Evolutionary conservation across 2,329 filamentous ascomycete genomes (phyloP), one percentile per base, ranked within the genome.

Genomic region (Aureobasidium pullulans): DNA sequence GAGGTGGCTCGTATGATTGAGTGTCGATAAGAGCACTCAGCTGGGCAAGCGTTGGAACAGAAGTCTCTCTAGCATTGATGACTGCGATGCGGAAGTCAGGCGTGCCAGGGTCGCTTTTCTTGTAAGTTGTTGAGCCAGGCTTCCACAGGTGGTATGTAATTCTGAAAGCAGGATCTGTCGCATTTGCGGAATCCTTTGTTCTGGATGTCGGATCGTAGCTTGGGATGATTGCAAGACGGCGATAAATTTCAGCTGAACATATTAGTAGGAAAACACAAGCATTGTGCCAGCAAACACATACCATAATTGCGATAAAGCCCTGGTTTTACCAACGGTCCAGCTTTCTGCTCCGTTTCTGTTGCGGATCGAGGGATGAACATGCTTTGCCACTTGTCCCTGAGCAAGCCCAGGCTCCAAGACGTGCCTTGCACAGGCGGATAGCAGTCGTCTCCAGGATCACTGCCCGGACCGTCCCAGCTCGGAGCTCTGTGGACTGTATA

Each of bases 81-180:
- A 97, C 88, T 15, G 88, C 88, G 62, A 97, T 81, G 61, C 87
- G 85, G 72, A 96, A 96, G 70, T 96, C 89, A 0, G 93, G 91
- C 0, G 81, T 70, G 0, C 87, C 87, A 1, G 89, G 91, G 5
- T 81, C 83, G n/a, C 85, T 84, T 73, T 96, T 96, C 65, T 86
- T 85, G 76, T 93, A 94, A 0, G 81, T 77, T 65, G 79, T 71
- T 3, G 66, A 68, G 71, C 78, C 75, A 63, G 87, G 84, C 71
- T 93, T 95, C 85, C 89, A 96, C 61, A 96, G 79, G 72, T 95
- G 81, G 73, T 85, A 96, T 63, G 87, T 84, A 37, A 96, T 77
- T 62, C 83, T 82, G 76, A 89, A 96, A 0, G 87, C 85, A 11
- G 78, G 68, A 36, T 65, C 70, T 15, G 70, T 71, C 19, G 65